Percentiles rank a stretch among this genome's conserved stretches.
These are phyloP conservation scores for Linnemannia elongata DNA, from an alignment of 192 early-diverging fungal genomes.

Conservation along the genomic window DNA sequence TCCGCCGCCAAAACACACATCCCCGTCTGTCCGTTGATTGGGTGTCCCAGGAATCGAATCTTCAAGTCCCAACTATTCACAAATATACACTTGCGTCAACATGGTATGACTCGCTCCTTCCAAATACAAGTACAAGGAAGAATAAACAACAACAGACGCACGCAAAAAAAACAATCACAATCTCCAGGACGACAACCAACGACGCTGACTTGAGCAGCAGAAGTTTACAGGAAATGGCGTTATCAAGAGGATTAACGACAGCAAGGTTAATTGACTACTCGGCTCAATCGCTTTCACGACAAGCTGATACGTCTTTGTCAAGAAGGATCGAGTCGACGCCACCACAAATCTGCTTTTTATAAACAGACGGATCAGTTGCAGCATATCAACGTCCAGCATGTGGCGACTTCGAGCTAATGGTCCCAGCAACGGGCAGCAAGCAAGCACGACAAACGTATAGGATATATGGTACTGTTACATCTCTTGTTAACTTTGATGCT, in stretches of 20 bases:
- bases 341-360: not conserved
- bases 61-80: not conserved
- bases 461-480: not conserved
- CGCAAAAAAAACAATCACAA: not conserved
- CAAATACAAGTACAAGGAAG: not conserved
- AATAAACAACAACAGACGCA: not conserved
- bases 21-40: conserved; percentile 1
- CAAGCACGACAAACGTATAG: not conserved
- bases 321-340: not conserved
- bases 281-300: not conserved
- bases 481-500: not conserved
- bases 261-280: not conserved
- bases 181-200: not conserved
- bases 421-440: not conserved
- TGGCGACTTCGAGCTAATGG: not conserved
- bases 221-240: not conserved
- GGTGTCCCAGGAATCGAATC: conserved; percentile 6
- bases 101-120: not conserved
- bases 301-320: not conserved
- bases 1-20: conserved; percentile 3
- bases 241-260: not conserved
- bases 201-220: not conserved
- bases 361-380: not conserved
- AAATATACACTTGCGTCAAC: not conserved
- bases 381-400: not conserved